Conservation (phyloP, 1,284 basidiomycete species). For the Thecaphora thlaspeos region DNA sequence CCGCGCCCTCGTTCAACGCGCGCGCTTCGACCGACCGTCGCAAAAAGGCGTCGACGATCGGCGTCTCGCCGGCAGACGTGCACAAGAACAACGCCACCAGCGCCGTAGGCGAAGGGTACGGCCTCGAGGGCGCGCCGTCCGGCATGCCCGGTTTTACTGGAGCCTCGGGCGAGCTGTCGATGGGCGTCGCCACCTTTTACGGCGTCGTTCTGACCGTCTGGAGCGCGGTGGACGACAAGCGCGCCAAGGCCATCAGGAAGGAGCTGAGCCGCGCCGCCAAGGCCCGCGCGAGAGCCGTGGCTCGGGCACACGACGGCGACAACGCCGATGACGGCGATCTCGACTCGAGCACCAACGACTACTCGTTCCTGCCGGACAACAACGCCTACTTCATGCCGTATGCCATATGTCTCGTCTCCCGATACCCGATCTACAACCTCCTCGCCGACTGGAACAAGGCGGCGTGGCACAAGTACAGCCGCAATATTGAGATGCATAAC, state of each 20-base stretch:
- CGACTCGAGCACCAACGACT: constrained; percentile 18
- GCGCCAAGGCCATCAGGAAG: constrained; percentile 42
- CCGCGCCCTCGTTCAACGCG: constrained; percentile 12
- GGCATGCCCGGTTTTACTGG: constrained; percentile 64
- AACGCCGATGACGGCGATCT: constrained; percentile 25
- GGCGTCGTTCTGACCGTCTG: constrained; percentile 45
- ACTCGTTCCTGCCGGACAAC: constrained; percentile 42
- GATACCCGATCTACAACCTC: constrained; percentile 55
- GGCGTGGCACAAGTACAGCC: constrained; percentile 57
- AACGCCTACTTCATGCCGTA: constrained; percentile 54
- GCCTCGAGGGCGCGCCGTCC: constrained; percentile 70
- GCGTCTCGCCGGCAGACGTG: constrained; percentile 31
- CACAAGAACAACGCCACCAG: constrained; percentile 41
- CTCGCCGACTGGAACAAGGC: constrained; percentile 57
- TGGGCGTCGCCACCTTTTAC: constrained; percentile 43
- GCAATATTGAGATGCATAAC: constrained; percentile 57
- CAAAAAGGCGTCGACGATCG: constrained; percentile 26
- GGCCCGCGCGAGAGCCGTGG: constrained; percentile 14
- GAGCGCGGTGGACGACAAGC: constrained; percentile 44
- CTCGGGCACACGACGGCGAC: constrained; percentile 14
- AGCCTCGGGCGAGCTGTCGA: constrained; percentile 33
- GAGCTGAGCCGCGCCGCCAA: constrained; percentile 42
- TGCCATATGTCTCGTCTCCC: constrained; percentile 53
- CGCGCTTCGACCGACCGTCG: constrained; percentile 24
- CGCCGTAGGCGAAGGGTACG: constrained; percentile 60